A percentile compares a stretch with the other conserved stretches of the same genome.
These are phyloP conservation scores for Davidsoniella eucalypti DNA, from an alignment of 2,329 filamentous ascomycete species.

Conservation along the genomic window DNA sequence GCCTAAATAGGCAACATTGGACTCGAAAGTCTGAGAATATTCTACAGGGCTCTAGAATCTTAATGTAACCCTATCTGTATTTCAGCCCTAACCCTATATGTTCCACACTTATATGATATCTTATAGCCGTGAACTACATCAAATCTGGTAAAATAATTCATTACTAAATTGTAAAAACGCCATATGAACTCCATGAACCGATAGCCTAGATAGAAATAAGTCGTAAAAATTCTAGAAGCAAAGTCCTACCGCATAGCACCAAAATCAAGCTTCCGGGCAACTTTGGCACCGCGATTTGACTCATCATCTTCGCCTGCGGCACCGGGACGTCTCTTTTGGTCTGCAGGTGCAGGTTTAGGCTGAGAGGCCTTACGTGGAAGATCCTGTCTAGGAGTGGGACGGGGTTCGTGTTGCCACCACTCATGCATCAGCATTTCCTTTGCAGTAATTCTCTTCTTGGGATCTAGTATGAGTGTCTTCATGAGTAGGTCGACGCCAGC, in stretches of 20 bases:
- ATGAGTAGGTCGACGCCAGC: conserved; percentile 80
- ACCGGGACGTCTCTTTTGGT: conserved; percentile 54
- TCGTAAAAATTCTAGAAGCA: too few relatives aligned
- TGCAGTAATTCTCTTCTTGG: conserved; percentile 66
- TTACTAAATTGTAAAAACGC: too few relatives aligned
- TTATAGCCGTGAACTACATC: too few relatives aligned
- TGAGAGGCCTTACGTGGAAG: conserved; percentile 63
- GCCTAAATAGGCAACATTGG: too few relatives aligned
- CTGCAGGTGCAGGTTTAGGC: conserved; percentile 49
- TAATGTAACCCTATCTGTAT: too few relatives aligned
- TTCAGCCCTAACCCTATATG: too few relatives aligned
- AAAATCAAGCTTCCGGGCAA: conserved; percentile 73
- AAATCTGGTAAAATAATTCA: too few relatives aligned
- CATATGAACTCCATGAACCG: too few relatives aligned
- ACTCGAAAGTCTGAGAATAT: too few relatives aligned
- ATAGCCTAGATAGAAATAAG: too few relatives aligned
- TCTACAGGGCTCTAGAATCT: too few relatives aligned
- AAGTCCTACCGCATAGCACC: conserved; percentile 20
- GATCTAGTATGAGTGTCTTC: conserved; percentile 71
- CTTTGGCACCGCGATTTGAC: conserved; percentile 51
- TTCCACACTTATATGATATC: too few relatives aligned
- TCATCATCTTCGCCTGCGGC: conserved; percentile 33
- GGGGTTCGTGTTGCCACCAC: conserved; percentile 76
- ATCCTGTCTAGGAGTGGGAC: conserved; percentile 65
- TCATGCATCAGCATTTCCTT: conserved; percentile 61